Base-by-base conservation (phyloP, 1,284 basidiomycete species). In the Blastosporella zonata region DNA sequence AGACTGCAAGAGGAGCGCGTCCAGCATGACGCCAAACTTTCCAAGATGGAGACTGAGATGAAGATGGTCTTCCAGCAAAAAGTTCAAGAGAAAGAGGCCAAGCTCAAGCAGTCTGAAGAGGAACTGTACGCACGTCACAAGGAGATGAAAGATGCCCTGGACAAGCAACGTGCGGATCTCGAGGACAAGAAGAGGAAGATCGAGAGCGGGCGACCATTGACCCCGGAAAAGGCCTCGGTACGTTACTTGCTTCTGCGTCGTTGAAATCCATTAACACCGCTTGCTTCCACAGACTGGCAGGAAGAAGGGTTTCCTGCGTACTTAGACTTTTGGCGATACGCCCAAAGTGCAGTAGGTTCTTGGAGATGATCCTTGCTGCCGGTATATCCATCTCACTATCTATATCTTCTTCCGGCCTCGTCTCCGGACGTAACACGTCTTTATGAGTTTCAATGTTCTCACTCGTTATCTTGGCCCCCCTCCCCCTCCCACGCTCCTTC, bases 41-140 rank as follows among this genome's bases (percentile, higher is more conserved):
- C 90, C 52, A 98, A 97, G 86, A 97, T 97, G 94, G 94, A 98
- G 74, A 89, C 92, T 50, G 94, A 97, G 79, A 96, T 97, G 93
- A 95, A 94, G 81, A 91, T 93, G 89, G 94, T 98, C 60, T 98
- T 98, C 90, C 93, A 95, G 68, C 95, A 97, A 72, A 98, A 98
- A 71, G 94, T 98, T 46, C 91, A 93, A 67, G 94, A 98, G 71
- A 97, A 98, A 77, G 94, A 98, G 68, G 82, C 91, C 55, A 97
- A 97, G 72, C 79, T 98, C 67, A 97, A 97, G 75, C 94, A 97
- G 70, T 93, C 89, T 49, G 95, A 98, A 71, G 95, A 97, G 70
- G 94, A 97, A 74, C 81, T 98, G 13, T 98, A 98, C 65, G 90
- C 93, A 47, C 85, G 94, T 55, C 94, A 98, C 77, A 87, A 92